Base-by-base conservation (phyloP, 2,329 filamentous ascomycete genomes). In the Colletotrichum godetiae region DNA sequence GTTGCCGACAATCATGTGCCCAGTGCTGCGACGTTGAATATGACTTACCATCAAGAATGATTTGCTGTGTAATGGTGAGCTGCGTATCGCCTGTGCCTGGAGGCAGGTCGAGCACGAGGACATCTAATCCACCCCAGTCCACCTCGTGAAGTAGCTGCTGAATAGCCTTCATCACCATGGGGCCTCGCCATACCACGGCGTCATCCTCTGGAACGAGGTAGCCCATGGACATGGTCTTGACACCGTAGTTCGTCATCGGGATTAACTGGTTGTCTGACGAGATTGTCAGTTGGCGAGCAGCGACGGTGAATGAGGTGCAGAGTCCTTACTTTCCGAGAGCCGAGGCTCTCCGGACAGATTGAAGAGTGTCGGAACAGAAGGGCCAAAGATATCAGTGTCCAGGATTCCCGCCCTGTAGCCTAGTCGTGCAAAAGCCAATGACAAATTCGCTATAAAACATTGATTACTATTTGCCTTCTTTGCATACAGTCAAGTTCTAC, bases 221-320 rank as follows among this genome's bases (percentile, higher is more conserved):
- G 62, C 97, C 97, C 94, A 99, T 98, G 0, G 95, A 98, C 97
- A 99, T 99, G 67, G 95, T 97, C 83, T 97, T 97, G 69, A 99
- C 89, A 53, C 97, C 97, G 85, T 98, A 98, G 80, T 97, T 98
- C 27, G 94, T 95, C 29, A 99, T 85, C 0, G 97, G 97, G 1
- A 98, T 79, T 4, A 99, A 88, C 78, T 95, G 92, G 78, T 95
- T 95, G 77, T 93, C 91, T 94, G 75, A 4, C 4, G 7, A 42
- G 29, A 46, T 59, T 53, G 59, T 70, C 55, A 62, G 67, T 60
- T 27, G 19, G 5, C 29, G 37, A 22, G 22, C 33, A 49, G 12
- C 8, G n/a, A 2, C 31, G 24, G 29, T 49, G 24, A 67, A 4
- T 56, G 66, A 60, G 24, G 13, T 37, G 8, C 46, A 29, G 4